A percentile compares a stretch with the other conserved stretches of the same genome.
Evolutionary conservation across 1,139 yeast species (phyloP).

Genomic region (Trichomonascaceae sp.): DNA sequence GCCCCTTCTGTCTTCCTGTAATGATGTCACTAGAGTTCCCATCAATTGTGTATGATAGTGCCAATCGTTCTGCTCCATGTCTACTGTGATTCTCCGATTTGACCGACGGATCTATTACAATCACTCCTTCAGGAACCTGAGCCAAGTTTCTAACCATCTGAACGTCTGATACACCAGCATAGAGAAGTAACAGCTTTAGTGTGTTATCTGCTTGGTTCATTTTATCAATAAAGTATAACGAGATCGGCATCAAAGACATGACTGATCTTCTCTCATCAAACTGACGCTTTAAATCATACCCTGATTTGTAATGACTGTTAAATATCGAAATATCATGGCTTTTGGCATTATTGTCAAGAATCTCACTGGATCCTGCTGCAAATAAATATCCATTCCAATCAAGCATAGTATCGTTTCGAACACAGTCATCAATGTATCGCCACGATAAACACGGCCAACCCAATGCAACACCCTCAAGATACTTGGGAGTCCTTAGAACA

Average conservation of each 20-base stretch:
- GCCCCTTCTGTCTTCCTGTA: conserved; percentile 10
- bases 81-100: conserved; percentile 9
- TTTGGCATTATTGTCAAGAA: conserved; percentile 25
- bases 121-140: conserved; percentile 10
- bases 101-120: conserved; percentile 10
- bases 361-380: conserved; percentile 62
- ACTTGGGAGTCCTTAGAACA: conserved; percentile 63
- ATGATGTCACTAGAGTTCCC: background rate
- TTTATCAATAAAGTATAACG: conserved; percentile 21
- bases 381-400: conserved; percentile 54
- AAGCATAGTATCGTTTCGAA: conserved; percentile 28
- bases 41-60: conserved; percentile 8
- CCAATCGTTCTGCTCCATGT: conserved; percentile 2
- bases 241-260: conserved; percentile 17
- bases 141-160: conserved; percentile 1
- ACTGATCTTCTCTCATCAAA: conserved; percentile 20
- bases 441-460: conserved; percentile 84
- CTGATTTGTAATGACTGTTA: conserved; percentile 19
- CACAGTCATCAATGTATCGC: conserved; percentile 52
- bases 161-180: conserved; percentile 10
- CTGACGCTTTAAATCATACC: conserved; percentile 22
- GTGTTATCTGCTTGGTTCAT: conserved; percentile 11
- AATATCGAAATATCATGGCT: conserved; percentile 23
- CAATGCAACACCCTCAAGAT: conserved; percentile 74
- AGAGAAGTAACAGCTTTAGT: conserved; percentile 11